A percentile compares a stretch with the other conserved stretches of the same genome.
Evolutionary conservation across 495 filamentous ascomycete species (phyloP).

Genomic region (Aspergillus cristatus): DNA sequence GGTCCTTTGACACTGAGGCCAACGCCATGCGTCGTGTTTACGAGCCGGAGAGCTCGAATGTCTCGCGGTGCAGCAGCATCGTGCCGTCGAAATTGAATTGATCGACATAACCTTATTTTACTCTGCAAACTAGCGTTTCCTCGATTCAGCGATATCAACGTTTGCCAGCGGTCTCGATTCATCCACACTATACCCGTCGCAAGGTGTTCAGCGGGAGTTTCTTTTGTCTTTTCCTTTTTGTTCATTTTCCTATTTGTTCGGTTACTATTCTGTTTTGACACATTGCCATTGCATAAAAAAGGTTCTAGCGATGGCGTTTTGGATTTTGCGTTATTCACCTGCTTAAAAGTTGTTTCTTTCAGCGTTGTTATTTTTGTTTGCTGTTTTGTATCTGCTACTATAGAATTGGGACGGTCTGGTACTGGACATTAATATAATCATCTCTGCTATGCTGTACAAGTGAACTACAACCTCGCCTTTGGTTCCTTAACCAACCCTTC

Average conservation of each 20-base stretch:
- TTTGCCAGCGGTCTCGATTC: not conserved
- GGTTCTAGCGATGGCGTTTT: not conserved
- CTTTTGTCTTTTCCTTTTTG: not conserved
- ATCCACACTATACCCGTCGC: too few relatives aligned
- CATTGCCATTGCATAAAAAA: too few relatives aligned
- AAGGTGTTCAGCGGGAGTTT: too few relatives aligned
- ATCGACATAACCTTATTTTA: not conserved
- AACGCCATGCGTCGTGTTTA: conserved; percentile 31
- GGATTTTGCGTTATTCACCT: not conserved
- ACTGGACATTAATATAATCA: not conserved
- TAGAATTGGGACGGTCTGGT: not conserved
- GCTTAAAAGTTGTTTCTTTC: not conserved
- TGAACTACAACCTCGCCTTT: conserved; percentile 6
- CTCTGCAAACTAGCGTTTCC: too few relatives aligned
- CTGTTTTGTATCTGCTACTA: not conserved
- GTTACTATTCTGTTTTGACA: too few relatives aligned
- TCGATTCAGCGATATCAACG: not conserved
- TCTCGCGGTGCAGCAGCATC: conserved; percentile 33
- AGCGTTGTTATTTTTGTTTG: too few relatives aligned
- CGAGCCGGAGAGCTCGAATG: conserved; percentile 31
- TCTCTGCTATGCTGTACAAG: too few relatives aligned
- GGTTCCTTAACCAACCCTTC: conserved; percentile 37
- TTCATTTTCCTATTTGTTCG: too few relatives aligned
- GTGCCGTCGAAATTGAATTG: conserved; percentile 24
- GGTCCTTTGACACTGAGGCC: conserved; percentile 31